A percentile compares a stretch with the other conserved stretches of the same genome.
Evolutionary conservation across 1,284 basidiomycete species (phyloP).

Genomic region (Ceratobasidium theobromae): DNA sequence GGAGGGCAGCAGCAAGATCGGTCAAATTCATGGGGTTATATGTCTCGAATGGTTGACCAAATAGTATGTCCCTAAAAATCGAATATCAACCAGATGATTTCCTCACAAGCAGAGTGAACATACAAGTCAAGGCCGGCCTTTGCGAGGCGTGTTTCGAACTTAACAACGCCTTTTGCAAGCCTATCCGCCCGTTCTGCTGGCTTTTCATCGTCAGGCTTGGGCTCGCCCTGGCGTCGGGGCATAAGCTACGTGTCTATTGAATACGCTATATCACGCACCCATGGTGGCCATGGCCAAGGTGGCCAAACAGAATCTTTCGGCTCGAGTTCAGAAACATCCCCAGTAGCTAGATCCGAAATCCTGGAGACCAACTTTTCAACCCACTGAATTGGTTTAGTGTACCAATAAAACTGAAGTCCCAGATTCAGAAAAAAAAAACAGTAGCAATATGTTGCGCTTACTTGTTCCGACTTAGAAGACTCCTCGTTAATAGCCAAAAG

Average conservation of each 20-base stretch:
- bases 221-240: constrained; percentile 45
- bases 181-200: constrained; percentile 54
- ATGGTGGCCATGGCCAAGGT: constrained; percentile 86
- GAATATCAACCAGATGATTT: background rate
- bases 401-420: constrained; percentile 6
- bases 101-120: constrained; percentile 42
- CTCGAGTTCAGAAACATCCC: background rate
- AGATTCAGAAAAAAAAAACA: background rate
- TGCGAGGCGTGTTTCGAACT: constrained; percentile 82
- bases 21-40: constrained; percentile 83
- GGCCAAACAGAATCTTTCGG: constrained; percentile 41
- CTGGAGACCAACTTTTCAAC: constrained; percentile 49
- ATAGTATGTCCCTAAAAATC: constrained; percentile 56
- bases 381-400: constrained; percentile 42
- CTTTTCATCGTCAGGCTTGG: constrained; percentile 46
- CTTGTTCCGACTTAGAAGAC: background rate
- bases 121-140: constrained; percentile 78
- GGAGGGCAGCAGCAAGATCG: constrained; percentile 69
- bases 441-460: background rate
- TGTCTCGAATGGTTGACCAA: constrained; percentile 79
- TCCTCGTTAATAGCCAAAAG: constrained; percentile 60
- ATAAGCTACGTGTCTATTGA: background rate
- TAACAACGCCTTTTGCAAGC: constrained; percentile 73
- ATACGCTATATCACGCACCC: constrained; percentile 47
- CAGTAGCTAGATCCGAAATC: constrained; percentile 11